phyloP scores from a whole-genome alignment of 2,329 filamentous ascomycete genomes.

The Claviceps lovelessii region DNA sequence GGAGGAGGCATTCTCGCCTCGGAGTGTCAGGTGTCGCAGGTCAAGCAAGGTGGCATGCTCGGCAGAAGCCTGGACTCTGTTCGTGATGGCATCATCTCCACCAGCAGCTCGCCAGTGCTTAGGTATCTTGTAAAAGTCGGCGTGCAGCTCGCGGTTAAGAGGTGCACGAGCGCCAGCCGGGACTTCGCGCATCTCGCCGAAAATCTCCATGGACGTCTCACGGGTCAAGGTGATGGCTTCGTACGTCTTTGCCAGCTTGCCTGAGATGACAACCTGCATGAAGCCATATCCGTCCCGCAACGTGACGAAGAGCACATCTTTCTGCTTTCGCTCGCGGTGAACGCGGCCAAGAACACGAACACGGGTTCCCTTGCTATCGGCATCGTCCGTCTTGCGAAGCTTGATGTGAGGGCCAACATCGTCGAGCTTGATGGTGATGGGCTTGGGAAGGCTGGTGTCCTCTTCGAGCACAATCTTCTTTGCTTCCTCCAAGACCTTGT shows the following conservation, averaged over 20 bases:
- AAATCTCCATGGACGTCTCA: slow-evolving; percentile 74
- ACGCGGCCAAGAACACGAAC: slow-evolving; percentile 72
- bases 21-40: slow-evolving; percentile 70
- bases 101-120: slow-evolving; percentile 54
- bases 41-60: slow-evolving; percentile 55
- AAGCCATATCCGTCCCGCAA: slow-evolving; percentile 59
- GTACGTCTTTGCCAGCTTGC: slow-evolving; percentile 79
- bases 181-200: slow-evolving; percentile 71
- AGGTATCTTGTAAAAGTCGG: slow-evolving; percentile 74
- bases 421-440: slow-evolving; percentile 53
- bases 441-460: slow-evolving; percentile 57
- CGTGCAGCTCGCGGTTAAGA: slow-evolving; percentile 74
- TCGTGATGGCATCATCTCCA: slow-evolving; percentile 84
- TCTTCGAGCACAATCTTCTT: slow-evolving; percentile 60
- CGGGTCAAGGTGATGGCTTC: slow-evolving; percentile 73
- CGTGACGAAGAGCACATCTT: slow-evolving; percentile 76
- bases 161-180: slow-evolving; percentile 66
- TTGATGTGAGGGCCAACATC: slow-evolving; percentile 16
- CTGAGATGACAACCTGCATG: slow-evolving; percentile 35
- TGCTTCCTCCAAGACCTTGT: slow-evolving; percentile 48
- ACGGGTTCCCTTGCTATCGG: slow-evolving; percentile 48
- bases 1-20: slow-evolving; percentile 69
- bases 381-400: slow-evolving; percentile 22
- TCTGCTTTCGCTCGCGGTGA: slow-evolving; percentile 67
- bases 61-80: slow-evolving; percentile 42